Evolutionary conservation across 1,139 yeast genomes (phyloP).

Genomic region (Kodamaea sp.): DNA sequence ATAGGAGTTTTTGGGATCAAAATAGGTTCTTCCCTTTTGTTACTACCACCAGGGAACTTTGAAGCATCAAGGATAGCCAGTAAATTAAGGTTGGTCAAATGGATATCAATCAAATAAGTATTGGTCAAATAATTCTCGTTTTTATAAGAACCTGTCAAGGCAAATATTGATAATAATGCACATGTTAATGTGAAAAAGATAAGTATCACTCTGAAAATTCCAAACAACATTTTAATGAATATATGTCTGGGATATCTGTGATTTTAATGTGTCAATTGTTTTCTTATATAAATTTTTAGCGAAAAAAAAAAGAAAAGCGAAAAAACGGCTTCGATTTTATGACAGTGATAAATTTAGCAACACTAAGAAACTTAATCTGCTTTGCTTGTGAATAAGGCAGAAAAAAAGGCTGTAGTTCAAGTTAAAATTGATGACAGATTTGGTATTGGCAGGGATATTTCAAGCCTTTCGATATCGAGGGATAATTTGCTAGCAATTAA

Average conservation of each 20-base stretch:
- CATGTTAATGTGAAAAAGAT: constrained; percentile 35
- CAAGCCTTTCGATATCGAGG: too few species aligned
- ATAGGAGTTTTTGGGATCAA: neutral
- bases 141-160: constrained; percentile 41
- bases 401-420: too few species aligned
- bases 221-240: constrained; percentile 22
- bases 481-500: too few species aligned
- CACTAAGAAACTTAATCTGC: too few species aligned
- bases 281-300: neutral
- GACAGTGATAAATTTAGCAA: neutral
- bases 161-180: constrained; percentile 35
- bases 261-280: neutral
- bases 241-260: neutral
- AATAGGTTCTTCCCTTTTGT: constrained; percentile 2
- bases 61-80: constrained; percentile 25
- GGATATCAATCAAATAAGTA: constrained; percentile 38
- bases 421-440: too few species aligned
- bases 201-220: constrained; percentile 33
- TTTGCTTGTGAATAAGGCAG: too few species aligned
- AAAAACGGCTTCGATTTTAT: neutral
- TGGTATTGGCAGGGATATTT: too few species aligned
- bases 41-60: constrained; percentile 6
- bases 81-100: constrained; percentile 32
- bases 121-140: constrained; percentile 33
- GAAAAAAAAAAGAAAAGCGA: neutral